Evolutionary conservation across 1,284 basidiomycete species (phyloP), one percentile per base, ranked within the genome.

Genomic region (Neolentinus lepideus): DNA sequence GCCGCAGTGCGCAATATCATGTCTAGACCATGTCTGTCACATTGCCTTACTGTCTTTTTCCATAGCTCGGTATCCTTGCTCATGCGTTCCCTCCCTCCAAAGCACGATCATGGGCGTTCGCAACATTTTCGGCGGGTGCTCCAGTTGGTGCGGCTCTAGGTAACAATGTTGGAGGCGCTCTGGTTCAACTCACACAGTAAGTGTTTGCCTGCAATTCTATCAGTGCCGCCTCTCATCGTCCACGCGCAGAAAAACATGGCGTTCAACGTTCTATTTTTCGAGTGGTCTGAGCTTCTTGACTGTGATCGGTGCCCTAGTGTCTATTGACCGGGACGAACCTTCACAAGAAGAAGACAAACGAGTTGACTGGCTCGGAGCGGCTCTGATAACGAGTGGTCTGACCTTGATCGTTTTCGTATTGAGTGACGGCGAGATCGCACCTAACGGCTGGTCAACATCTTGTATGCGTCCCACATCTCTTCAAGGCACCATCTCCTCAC

Each of bases 91-190:
- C 87, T 2, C 81, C 84, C 0, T 82, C 84, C 0, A 75, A 75
- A 8, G 76, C 83, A 1, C 79, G 92, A 3, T 83, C 86, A 0
- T 69, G 82, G 0, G 90, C 90, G 0, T 92, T 92, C 60, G 82
- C 90, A 0, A 84, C 84, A 0, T 92, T 92, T 58, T 76, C 83
- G 2, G 81, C 90, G 0, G 92, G 92, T 16, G 90, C 89, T 2
- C 91, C 92, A 0, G 68, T 94, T 0, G 92, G 91, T 0, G 85
- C 78, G 0, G 84, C 81, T 0, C 69, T 93, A 6, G 91, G 91
- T 0, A 75, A 77, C 6, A 69, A 83, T 0, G 62, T 88, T 2
- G 91, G 90, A 10, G 90, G 89, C 29, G 70, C 88, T 1, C 71
- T 94, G 21, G 87, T 84, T 0, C 78, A 91, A 61, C 78, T 84